Percentiles rank a stretch among this genome's conserved stretches.
phyloP scores from a whole-genome alignment of 1,284 basidiomycete genomes.

The Hymenochaete sp. region DNA sequence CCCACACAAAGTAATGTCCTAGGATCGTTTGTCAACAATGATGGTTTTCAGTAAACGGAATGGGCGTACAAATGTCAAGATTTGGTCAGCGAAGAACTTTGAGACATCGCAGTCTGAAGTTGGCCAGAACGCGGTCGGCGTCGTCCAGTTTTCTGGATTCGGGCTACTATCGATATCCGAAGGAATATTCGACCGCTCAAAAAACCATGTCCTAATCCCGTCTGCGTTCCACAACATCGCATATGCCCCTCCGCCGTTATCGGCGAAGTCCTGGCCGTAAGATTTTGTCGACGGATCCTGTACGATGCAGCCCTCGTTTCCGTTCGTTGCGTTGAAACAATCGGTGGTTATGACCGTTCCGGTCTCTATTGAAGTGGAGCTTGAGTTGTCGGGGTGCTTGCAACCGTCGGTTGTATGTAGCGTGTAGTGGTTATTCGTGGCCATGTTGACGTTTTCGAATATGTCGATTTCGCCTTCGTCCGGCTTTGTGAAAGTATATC shows the following conservation, averaged over 20 bases:
- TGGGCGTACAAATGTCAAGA: constrained; percentile 10
- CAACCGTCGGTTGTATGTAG: constrained; percentile 42
- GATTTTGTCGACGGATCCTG: constrained; percentile 48
- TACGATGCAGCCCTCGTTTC: constrained; percentile 52
- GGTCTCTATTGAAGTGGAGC: not conserved
- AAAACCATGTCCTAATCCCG: constrained; percentile 15
- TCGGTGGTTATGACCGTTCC: constrained; percentile 11
- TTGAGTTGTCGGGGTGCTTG: constrained; percentile 22
- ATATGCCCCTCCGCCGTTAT: constrained; percentile 65
- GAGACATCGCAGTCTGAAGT: constrained; percentile 12
- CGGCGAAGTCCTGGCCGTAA: constrained; percentile 49
- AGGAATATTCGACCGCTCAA: constrained; percentile 11
- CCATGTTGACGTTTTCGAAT: constrained; percentile 47
- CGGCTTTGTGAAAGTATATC: no score
- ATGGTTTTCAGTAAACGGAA: not conserved
- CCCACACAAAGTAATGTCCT: constrained; percentile 22
- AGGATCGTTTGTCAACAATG: not conserved
- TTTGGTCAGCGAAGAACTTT: constrained; percentile 11
- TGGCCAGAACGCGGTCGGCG: constrained; percentile 16
- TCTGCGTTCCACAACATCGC: constrained; percentile 32
- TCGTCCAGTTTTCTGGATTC: constrained; percentile 12
- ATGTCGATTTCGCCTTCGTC: constrained; percentile 48
- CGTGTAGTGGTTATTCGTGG: constrained; percentile 50
- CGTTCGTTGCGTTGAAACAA: constrained; percentile 25
- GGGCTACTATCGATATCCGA: constrained; percentile 6